A percentile compares a stretch with the other conserved stretches of the same genome.
phyloP scores from a whole-genome alignment of 257 asterid genomes.

The Marsdenia floribunda region DNA sequence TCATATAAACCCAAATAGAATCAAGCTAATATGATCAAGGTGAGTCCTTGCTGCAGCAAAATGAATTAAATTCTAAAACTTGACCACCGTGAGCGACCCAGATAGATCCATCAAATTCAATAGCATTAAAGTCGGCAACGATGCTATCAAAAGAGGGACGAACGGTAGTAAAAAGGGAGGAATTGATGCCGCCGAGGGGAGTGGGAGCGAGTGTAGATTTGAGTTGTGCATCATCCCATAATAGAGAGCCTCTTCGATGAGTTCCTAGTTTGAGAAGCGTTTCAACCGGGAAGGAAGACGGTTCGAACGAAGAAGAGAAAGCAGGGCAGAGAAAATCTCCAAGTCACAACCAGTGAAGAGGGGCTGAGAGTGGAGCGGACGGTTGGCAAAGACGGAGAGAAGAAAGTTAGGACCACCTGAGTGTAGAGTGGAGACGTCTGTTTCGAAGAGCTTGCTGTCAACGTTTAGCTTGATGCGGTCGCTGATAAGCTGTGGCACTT shows the following conservation, averaged over 20 bases:
- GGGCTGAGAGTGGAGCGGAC: conserved; percentile 35
- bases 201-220: conserved; percentile 68
- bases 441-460: conserved; percentile 89
- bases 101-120: conserved; percentile 65
- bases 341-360: conserved; percentile 96
- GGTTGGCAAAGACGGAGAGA: conserved; percentile 56
- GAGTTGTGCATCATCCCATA: conserved; percentile 77
- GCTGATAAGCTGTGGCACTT: conserved; percentile 7
- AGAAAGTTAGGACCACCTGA: conserved; percentile 86
- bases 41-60: conserved; percentile 70
- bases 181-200: conserved; percentile 60
- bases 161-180: conserved; percentile 44
- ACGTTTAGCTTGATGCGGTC: conserved; percentile 86
- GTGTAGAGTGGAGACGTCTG: conserved; percentile 71
- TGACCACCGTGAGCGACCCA: conserved; percentile 94
- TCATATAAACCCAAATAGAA: conserved; percentile 11
- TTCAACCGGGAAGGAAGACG: conserved; percentile 79
- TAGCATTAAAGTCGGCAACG: conserved; percentile 69
- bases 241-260: conserved; percentile 73
- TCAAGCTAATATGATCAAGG: conserved; percentile 49
- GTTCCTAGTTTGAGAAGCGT: conserved; percentile 75
- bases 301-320: conserved; percentile 81
- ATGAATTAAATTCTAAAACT: conserved; percentile 70
- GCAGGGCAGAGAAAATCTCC: conserved; percentile 71
- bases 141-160: conserved; percentile 58